phyloP scores from a whole-genome alignment of 2,329 filamentous ascomycete species.

The Aspergillus candidus region DNA sequence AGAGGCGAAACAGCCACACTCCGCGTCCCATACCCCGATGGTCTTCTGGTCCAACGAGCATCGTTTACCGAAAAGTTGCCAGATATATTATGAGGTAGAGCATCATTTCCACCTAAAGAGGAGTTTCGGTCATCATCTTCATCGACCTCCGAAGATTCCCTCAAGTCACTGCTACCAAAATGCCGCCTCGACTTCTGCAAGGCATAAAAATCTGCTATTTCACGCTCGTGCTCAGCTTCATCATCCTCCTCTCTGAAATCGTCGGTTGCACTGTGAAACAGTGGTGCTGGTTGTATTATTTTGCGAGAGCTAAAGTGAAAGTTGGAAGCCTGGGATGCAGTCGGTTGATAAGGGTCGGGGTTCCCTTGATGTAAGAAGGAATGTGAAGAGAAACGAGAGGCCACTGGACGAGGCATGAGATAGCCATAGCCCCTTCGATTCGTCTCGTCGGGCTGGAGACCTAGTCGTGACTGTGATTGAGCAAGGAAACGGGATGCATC shows the following conservation, averaged over 20 bases:
- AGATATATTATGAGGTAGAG: slow-evolving; percentile 23
- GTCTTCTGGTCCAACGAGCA: no score
- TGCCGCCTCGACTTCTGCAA: slow-evolving; percentile 83
- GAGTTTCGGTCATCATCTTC: slow-evolving; percentile 53
- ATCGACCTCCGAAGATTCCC: slow-evolving; percentile 79
- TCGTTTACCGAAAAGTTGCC: no score
- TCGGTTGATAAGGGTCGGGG: slow-evolving; percentile 73
- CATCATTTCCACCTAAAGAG: slow-evolving; percentile 48
- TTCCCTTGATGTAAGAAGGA: slow-evolving; percentile 48
- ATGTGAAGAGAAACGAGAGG: slow-evolving; percentile 45
- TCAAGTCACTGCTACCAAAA: slow-evolving; percentile 75
- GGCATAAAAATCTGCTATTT: slow-evolving; percentile 90
- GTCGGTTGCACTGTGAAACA: slow-evolving; percentile 90
- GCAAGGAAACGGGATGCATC: slow-evolving; percentile 95
- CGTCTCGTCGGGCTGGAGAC: slow-evolving; percentile 57
- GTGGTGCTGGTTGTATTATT: slow-evolving; percentile 70
- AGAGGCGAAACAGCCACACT: slow-evolving; percentile 30
- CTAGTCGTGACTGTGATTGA: slow-evolving; percentile 89
- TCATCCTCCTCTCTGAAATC: slow-evolving; percentile 92
- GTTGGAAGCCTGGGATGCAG: slow-evolving; percentile 63
- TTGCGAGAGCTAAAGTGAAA: slow-evolving; percentile 77
- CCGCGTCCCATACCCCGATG: slow-evolving; percentile 28
- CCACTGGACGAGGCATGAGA: slow-evolving; percentile 40
- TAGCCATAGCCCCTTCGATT: slow-evolving; percentile 45
- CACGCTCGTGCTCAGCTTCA: slow-evolving; percentile 79